Conservation (phyloP, 2,329 filamentous ascomycete genomes). For the Allantophomopsis lycopodina region DNA sequence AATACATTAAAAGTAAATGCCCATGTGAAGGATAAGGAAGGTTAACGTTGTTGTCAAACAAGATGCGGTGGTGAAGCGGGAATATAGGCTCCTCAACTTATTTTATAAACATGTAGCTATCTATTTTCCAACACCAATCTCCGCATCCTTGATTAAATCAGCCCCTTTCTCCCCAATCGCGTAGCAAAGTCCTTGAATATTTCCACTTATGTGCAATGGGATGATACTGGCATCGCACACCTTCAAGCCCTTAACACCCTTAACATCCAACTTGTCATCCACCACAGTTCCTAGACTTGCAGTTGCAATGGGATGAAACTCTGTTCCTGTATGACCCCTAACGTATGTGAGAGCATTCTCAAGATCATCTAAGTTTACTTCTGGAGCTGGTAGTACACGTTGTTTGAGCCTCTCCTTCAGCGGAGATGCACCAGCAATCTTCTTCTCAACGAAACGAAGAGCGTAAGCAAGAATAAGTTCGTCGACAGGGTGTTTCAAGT, state of each 20-base stretch:
- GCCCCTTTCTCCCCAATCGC: conserved; percentile 44
- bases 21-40: not conserved
- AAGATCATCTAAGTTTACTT: conserved; percentile 26
- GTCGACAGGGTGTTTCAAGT: too few species aligned
- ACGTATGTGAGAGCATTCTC: conserved; percentile 30
- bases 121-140: too few species aligned
- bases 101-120: too few species aligned
- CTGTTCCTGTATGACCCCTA: too few species aligned
- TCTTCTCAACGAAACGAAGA: not conserved
- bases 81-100: too few species aligned
- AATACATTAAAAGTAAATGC: not conserved
- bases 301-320: too few species aligned
- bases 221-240: conserved; percentile 49
- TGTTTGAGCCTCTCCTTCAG: conserved; percentile 25
- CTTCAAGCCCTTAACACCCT: conserved; percentile 36
- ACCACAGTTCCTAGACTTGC: conserved; percentile 38
- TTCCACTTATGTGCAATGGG: conserved; percentile 24
- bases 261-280: conserved; percentile 39
- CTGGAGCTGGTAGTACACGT: conserved; percentile 24
- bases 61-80: too few species aligned
- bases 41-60: too few species aligned
- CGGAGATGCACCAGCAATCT: not conserved
- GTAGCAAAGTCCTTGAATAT: conserved; percentile 36
- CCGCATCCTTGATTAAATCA: conserved; percentile 1
- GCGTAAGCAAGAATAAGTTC: too few species aligned